A percentile compares a stretch with the other conserved stretches of the same genome.
Evolutionary conservation across 257 asterid genomes (phyloP).

Genomic region (Solanum stenotomum): DNA sequence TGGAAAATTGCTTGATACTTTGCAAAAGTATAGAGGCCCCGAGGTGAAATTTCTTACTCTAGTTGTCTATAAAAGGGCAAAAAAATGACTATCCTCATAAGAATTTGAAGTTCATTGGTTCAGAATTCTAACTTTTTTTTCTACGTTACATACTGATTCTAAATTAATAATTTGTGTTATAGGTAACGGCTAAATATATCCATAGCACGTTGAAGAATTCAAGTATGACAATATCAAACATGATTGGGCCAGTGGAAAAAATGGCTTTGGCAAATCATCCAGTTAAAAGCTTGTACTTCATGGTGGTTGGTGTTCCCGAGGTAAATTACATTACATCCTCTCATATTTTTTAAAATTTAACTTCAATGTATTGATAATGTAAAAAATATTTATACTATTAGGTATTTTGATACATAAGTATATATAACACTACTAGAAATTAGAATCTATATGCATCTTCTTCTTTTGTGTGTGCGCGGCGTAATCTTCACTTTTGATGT

Average conservation of each 20-base stretch:
- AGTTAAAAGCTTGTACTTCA: slow-evolving; percentile 24
- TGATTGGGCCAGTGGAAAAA: slow-evolving; percentile 29
- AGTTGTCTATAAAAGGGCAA: accelerated
- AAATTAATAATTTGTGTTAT: neutral
- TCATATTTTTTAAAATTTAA: neutral
- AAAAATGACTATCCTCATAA: neutral
- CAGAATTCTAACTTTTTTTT: neutral
- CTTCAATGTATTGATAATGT: neutral
- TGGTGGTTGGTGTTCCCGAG: slow-evolving; percentile 36
- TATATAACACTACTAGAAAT: neutral
- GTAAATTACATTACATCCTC: neutral
- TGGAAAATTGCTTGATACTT: slow-evolving; percentile 41
- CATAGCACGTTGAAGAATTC: slow-evolving; percentile 24
- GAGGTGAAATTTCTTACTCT: slow-evolving; percentile 34
- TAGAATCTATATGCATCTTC: neutral
- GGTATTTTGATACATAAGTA: neutral
- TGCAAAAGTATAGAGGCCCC: slow-evolving; percentile 49
- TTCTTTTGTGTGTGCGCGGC: neutral
- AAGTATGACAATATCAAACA: slow-evolving; percentile 31
- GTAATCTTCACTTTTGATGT: accelerated
- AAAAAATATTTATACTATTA: neutral
- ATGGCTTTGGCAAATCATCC: slow-evolving; percentile 34
- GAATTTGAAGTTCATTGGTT: neutral
- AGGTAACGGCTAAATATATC: slow-evolving; percentile 28
- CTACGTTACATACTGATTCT: too few relatives aligned